phyloP scores from a whole-genome alignment of 768 basidiomycete genomes.

The Mrakia hoshinonis region DNA sequence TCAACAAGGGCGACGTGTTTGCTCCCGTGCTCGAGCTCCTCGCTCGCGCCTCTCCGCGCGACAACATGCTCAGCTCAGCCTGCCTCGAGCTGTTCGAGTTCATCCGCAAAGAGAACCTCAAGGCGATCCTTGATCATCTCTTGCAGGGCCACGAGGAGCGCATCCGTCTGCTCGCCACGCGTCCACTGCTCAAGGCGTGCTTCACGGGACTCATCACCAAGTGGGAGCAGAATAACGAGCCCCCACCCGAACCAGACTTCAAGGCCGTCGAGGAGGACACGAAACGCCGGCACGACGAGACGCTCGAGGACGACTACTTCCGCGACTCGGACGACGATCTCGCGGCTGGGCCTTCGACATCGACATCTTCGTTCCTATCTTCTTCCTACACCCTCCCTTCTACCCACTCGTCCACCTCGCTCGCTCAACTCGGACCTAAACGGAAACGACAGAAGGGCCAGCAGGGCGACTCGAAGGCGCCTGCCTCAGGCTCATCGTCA shows the following conservation, averaged over 20 bases:
- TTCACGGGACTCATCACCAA: conserved; percentile 35
- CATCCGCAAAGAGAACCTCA: conserved; percentile 81
- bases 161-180: conserved; percentile 56
- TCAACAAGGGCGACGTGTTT: conserved; percentile 77
- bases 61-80: conserved; percentile 87
- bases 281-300: conserved; percentile 41
- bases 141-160: conserved; percentile 65
- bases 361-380: conserved; percentile 31
- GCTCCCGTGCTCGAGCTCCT: conserved; percentile 67
- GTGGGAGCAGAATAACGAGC: conserved; percentile 87
- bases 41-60: conserved; percentile 59
- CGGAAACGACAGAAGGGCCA: conserved; percentile 32
- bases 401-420: conserved; percentile 8
- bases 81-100: conserved; percentile 93
- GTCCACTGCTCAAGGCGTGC: conserved; percentile 54
- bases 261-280: conserved; percentile 48
- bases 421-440: conserved; percentile 29
- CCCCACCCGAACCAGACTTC: conserved; percentile 43
- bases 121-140: conserved; percentile 70
- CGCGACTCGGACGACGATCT: conserved; percentile 73
- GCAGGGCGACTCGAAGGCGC: conserved; percentile 29
- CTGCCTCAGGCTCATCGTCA: conserved; percentile 6
- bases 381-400: background rate
- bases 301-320: conserved; percentile 94
- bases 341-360: conserved; percentile 43